phyloP scores from a whole-genome alignment of 306 rosid genomes.

The Vigna nakashimae region DNA sequence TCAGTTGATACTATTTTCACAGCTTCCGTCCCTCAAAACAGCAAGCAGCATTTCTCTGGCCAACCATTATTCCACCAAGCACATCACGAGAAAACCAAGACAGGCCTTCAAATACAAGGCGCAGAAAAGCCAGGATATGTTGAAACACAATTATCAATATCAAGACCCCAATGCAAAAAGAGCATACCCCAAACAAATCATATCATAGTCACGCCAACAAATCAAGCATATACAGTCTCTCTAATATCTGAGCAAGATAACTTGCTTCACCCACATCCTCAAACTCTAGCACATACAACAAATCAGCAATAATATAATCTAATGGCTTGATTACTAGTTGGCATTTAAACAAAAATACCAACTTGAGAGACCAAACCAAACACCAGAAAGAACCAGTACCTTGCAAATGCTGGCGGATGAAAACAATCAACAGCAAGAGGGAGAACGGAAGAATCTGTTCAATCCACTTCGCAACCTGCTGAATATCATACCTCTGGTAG shows the following conservation, averaged over 20 bases:
- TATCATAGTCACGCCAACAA: conserved; percentile 7
- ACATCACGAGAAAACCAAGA: conserved; percentile 6
- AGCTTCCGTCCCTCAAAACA: conserved; percentile 9
- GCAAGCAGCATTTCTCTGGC: conserved; percentile 25
- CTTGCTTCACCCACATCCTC: neutral
- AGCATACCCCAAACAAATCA: conserved; percentile 26
- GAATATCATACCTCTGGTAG: conserved; percentile 66
- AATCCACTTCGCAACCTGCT: conserved; percentile 73
- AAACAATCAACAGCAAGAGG: conserved; percentile 71
- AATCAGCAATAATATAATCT: neutral
- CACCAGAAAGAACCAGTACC: conserved; percentile 51
- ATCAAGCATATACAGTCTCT: conserved; percentile 11
- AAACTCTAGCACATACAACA: conserved; percentile 17
- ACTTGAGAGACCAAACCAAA: neutral
- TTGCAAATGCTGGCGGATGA: conserved; percentile 91
- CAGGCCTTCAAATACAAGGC: conserved; percentile 7
- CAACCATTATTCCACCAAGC: conserved; percentile 32
- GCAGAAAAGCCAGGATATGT: neutral
- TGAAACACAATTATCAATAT: neutral
- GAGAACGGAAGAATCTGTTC: conserved; percentile 91
- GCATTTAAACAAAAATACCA: neutral
- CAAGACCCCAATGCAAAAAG: conserved; percentile 3
- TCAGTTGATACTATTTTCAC: conserved; percentile 13
- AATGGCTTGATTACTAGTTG: neutral
- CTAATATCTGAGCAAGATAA: neutral